These are phyloP conservation scores for Harringtonia lauricola DNA, from an alignment of 2,329 filamentous ascomycete species.

Conservation along the genomic window DNA sequence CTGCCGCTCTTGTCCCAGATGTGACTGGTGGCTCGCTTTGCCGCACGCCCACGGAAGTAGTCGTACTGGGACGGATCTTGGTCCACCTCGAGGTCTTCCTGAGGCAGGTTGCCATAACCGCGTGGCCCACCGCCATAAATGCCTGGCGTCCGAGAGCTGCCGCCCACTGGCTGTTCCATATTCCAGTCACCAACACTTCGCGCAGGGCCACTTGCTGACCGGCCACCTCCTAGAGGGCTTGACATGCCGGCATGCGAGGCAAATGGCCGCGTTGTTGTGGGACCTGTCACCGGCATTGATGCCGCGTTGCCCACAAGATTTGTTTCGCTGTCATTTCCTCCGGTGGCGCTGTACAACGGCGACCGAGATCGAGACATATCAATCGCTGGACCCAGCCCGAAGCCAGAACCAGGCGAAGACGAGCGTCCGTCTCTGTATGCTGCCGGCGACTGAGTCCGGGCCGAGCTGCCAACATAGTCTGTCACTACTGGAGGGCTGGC, in stretches of 20 bases:
- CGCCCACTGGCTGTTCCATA: slow-evolving; percentile 13
- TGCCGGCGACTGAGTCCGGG: slow-evolving; percentile 8
- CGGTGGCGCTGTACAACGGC: slow-evolving; percentile 31
- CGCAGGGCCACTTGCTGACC: neutral
- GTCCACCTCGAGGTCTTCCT: slow-evolving; percentile 31
- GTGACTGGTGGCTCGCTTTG: slow-evolving; percentile 8
- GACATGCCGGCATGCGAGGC: neutral
- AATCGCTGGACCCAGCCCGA: slow-evolving; percentile 13
- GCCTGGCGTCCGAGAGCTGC: slow-evolving; percentile 34
- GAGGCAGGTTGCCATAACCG: slow-evolving; percentile 49
- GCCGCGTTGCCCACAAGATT: slow-evolving; percentile 43
- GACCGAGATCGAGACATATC: slow-evolving; percentile 26
- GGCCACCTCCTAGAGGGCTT: neutral
- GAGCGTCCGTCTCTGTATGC: slow-evolving; percentile 5
- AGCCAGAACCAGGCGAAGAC: slow-evolving; percentile 12
- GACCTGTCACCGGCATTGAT: slow-evolving; percentile 31
- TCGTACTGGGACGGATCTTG: slow-evolving; percentile 41
- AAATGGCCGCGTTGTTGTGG: neutral
- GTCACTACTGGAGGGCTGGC: slow-evolving; percentile 5
- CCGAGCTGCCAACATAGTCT: neutral
- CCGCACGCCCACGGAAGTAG: slow-evolving; percentile 37
- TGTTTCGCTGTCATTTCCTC: slow-evolving; percentile 40
- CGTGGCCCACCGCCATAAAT: slow-evolving; percentile 46
- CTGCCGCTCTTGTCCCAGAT: slow-evolving; percentile 8
- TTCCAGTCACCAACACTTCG: slow-evolving; percentile 9